Conservation (phyloP, 306 rosid species). For the Styphnolobium japonicum region DNA sequence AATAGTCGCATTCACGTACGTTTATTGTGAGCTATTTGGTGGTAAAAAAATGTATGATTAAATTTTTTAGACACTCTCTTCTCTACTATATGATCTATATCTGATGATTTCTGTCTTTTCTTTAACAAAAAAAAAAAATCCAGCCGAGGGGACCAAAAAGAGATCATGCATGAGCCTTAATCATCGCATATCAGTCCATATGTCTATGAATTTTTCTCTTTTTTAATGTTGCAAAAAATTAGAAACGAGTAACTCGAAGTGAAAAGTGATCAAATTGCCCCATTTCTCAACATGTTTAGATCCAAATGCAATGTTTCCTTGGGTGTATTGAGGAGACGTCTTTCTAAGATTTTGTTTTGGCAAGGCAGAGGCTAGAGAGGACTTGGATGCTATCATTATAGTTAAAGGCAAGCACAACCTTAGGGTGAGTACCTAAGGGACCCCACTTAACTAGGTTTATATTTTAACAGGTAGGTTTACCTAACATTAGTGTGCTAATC, state of each 20-base stretch:
- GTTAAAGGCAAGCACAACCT: slow-evolving; percentile 34
- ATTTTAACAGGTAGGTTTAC: slow-evolving; percentile 50
- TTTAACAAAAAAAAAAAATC: background rate
- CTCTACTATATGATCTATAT: too few relatives aligned
- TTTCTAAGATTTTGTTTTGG: slow-evolving; percentile 1
- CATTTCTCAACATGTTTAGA: slow-evolving; percentile 1
- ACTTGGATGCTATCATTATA: slow-evolving; percentile 33
- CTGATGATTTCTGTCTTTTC: background rate
- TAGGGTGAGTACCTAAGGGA: slow-evolving; percentile 35
- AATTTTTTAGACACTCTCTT: background rate
- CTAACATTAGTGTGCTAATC: slow-evolving; percentile 40
- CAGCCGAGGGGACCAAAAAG: slow-evolving; percentile 4
- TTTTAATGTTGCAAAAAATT: background rate
- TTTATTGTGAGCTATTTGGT: background rate
- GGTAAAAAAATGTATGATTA: background rate
- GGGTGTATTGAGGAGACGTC: slow-evolving; percentile 34
- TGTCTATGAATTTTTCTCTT: background rate
- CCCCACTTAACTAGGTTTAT: slow-evolving; percentile 42
- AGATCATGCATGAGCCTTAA: slow-evolving; percentile 14
- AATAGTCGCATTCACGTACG: background rate
- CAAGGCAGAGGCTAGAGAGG: slow-evolving; percentile 20
- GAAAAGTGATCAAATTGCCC: slow-evolving; percentile 19
- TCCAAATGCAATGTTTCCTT: slow-evolving; percentile 33
- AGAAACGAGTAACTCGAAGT: slow-evolving; percentile 11
- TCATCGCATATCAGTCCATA: background rate